Base-by-base conservation (phyloP, 2,329 filamentous ascomycete species). In the Chaetomium sp. region DNA sequence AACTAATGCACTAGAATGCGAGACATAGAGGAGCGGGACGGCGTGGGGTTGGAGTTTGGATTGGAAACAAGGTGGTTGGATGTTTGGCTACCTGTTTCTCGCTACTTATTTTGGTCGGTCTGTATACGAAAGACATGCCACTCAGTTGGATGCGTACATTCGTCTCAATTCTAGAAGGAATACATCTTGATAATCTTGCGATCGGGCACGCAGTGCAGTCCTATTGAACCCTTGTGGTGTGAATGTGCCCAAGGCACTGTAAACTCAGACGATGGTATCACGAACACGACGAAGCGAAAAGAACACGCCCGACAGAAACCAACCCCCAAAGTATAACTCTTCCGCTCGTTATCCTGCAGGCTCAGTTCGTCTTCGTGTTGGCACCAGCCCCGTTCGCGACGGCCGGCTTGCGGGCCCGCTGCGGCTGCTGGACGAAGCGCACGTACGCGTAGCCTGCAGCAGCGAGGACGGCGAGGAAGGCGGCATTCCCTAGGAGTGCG, bases 401-500 rank as follows among this genome's bases (percentile, higher is more conserved):
- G 25, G 51, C 57, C 8, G 63, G 60, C 55, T 56, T 65, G 51
- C 56, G 42, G 19, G 50, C 67, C 31, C 57, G 57, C 68, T 72
- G 70, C 13, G 63, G 66, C 63, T 69, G 69, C 57, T 62, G 58
- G 53, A 67, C 65, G 58, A 69, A 71, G 51, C 65, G 67, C 25
- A 68, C 31, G 57, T 70, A 73, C 3, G 62, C 69, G n/a, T 64
- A 72, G 21, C 54, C 70, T 3, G 68, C 69, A 21, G 74, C 74
- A 7, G 65, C 73, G 16, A 77, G 67, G 42, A 76, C 67, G n/a
- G 70, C 74, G 25, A 77, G 68, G 2, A 76, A 65, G 59, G 71
- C 67, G 21, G 70, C 67, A 62, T 72, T 73, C 56, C 67, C 71
- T 72, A 33, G 47, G 10, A 29, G n/a, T 31, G 8, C 3, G 3